Conservation (phyloP, 441 rosid genomes). For the Aquilaria agallochum region DNA sequence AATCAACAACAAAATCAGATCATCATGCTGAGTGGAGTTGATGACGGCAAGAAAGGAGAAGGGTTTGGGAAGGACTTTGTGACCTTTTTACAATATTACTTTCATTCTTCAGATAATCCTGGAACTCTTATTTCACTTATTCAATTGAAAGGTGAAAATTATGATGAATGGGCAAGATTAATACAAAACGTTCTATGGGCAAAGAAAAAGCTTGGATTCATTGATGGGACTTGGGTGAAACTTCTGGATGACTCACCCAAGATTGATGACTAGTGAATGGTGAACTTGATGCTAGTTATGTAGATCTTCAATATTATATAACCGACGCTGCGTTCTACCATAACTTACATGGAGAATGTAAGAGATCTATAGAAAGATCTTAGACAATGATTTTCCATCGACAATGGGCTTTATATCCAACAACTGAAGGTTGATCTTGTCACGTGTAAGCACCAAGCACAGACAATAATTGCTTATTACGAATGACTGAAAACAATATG, state of each 20-base stretch:
- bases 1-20: no score
- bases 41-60: no score
- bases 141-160: neutral
- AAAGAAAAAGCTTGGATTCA: constrained; percentile 5
- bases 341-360: neutral
- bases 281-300: constrained; percentile 13
- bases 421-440: constrained; percentile 2
- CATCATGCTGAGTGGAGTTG: no score
- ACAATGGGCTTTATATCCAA: constrained; percentile 7
- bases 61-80: no score
- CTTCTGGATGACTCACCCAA: neutral
- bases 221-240: constrained; percentile 4
- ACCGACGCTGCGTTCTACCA: neutral
- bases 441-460: neutral
- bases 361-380: constrained; percentile 15
- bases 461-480: neutral
- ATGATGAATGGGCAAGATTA: neutral
- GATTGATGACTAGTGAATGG: constrained; percentile 12
- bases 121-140: no score
- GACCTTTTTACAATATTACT: no score
- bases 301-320: constrained; percentile 12
- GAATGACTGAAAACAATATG: neutral
- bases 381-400: neutral
- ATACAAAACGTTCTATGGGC: constrained; percentile 1
- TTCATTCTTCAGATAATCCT: no score